Percentiles rank a stretch among this genome's conserved stretches.
These are phyloP conservation scores for Acacia concinna DNA, from an alignment of 331 rosid species.

Conservation along the genomic window DNA sequence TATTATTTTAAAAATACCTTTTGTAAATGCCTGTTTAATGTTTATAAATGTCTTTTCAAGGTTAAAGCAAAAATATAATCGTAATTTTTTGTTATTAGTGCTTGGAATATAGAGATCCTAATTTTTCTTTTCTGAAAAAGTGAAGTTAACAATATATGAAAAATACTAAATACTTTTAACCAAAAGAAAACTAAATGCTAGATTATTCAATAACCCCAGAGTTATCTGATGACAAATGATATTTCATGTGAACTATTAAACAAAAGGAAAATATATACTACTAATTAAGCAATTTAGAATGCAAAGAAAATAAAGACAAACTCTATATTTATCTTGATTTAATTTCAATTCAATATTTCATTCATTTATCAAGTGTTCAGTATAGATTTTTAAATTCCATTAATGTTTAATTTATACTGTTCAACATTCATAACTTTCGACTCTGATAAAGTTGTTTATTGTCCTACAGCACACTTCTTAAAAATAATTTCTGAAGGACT, in stretches of 20 bases:
- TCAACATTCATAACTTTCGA: not conserved
- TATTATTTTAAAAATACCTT: not conserved
- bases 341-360: not conserved
- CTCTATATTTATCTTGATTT: not conserved
- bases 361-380: not conserved
- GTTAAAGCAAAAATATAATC: not conserved
- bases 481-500: too few species aligned
- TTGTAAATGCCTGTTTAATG: not conserved
- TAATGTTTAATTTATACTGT: not conserved
- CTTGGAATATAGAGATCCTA: not conserved
- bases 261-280: not conserved
- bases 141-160: not conserved
- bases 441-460: not conserved
- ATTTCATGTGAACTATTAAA: not conserved
- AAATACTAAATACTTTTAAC: not conserved
- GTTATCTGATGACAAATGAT: not conserved
- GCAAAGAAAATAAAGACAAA: not conserved
- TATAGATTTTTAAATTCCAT: not conserved
- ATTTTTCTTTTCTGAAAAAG: not conserved
- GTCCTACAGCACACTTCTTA: not conserved
- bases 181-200: not conserved
- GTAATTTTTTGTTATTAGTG: not conserved
- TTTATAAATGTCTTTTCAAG: not conserved
- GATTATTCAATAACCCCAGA: not conserved
- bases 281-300: not conserved